These are phyloP conservation scores for Albophoma yamanashiensis DNA, from an alignment of 2,329 filamentous ascomycete genomes.

Conservation along the genomic window DNA sequence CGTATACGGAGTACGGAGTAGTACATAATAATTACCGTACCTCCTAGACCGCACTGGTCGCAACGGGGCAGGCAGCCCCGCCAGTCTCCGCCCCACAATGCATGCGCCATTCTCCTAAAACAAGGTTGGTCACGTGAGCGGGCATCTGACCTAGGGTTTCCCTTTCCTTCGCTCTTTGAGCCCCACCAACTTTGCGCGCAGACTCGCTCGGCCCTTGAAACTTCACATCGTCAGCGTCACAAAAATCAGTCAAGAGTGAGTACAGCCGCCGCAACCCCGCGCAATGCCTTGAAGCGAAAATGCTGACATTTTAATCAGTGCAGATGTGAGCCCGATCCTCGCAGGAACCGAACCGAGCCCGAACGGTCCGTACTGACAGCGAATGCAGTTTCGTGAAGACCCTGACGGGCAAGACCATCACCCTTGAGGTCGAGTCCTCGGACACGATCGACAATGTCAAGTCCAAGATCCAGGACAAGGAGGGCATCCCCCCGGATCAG, in stretches of 20 bases:
- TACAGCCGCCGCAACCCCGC: constrained; percentile 12
- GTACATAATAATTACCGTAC: no score
- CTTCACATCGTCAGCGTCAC: constrained; percentile 34
- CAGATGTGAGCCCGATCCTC: constrained; percentile 63
- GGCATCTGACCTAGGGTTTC: constrained; percentile 25
- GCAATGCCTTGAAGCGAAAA: constrained; percentile 1
- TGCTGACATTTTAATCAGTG: constrained; percentile 53
- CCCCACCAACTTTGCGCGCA: constrained; percentile 35
- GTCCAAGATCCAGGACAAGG: constrained; percentile 99
- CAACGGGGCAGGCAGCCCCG: background rate
- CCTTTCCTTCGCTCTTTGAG: constrained; percentile 16
- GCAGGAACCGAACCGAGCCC: constrained; percentile 12
- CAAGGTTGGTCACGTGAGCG: constrained; percentile 16
- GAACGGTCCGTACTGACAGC: constrained; percentile 16
- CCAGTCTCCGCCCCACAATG: background rate
- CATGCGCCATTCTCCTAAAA: no score
- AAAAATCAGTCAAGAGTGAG: constrained; percentile 50
- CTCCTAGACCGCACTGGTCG: no score
- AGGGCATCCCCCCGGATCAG: constrained; percentile 95
- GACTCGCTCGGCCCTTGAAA: constrained; percentile 20
- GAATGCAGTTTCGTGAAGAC: constrained; percentile 92
- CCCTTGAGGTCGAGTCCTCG: constrained; percentile 96
- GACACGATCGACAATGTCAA: constrained; percentile 99
- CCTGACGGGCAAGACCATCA: constrained; percentile 99
- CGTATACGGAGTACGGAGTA: background rate